Evolutionary conservation across 352 stramenopile species (phyloP).

Genomic region (Phytophthora tentaculata): DNA sequence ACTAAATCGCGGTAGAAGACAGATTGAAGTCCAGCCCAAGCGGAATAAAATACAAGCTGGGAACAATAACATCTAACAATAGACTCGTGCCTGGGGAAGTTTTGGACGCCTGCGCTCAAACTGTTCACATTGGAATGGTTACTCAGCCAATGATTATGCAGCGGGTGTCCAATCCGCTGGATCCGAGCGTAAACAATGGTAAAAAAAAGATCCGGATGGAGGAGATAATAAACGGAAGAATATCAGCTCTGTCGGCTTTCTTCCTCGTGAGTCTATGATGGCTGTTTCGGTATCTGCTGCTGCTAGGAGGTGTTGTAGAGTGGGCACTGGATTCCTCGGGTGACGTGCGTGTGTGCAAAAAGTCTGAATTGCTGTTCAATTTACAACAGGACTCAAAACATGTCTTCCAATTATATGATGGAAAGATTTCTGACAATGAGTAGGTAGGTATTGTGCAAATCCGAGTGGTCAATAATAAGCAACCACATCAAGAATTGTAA

Average conservation of each 20-base stretch:
- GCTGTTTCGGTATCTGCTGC: conserved; percentile 14
- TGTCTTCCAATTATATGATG: conserved; percentile 5
- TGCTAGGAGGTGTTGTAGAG: conserved; percentile 7
- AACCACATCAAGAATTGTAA: background rate
- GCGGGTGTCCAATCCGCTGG: background rate
- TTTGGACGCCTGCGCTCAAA: conserved; percentile 14
- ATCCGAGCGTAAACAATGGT: conserved; percentile 13
- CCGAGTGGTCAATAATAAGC: background rate
- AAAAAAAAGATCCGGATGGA: conserved; percentile 11
- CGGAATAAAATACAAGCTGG: background rate
- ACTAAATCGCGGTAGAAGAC: background rate
- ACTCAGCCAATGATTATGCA: conserved; percentile 8
- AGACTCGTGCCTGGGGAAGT: conserved; percentile 6
- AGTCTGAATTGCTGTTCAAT: background rate
- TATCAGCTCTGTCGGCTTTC: conserved; percentile 1
- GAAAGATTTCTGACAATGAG: background rate
- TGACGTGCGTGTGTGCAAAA: conserved; percentile 18
- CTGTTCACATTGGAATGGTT: background rate
- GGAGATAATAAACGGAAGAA: conserved; percentile 1
- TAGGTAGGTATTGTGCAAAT: conserved; percentile 5
- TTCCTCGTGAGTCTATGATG: background rate
- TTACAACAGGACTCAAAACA: background rate
- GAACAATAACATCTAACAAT: background rate
- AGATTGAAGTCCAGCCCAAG: conserved; percentile 8
- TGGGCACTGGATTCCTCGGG: conserved; percentile 15